Conservation (phyloP, 352 stramenopile species). For the Phytophthora hybrid region DNA sequence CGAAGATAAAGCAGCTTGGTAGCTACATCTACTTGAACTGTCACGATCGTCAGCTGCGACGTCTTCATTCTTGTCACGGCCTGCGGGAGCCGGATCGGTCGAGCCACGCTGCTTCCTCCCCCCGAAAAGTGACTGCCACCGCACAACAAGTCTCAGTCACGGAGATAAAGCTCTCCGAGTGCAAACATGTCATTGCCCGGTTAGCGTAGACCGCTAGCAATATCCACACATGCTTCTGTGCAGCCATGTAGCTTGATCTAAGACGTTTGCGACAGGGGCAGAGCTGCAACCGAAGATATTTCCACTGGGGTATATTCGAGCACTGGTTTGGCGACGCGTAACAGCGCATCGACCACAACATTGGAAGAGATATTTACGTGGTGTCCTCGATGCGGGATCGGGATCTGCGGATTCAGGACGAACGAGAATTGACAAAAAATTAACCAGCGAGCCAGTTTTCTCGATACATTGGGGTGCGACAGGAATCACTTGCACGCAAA, state of each 20-base stretch:
- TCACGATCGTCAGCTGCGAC: background rate
- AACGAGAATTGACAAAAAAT: constrained; percentile 15
- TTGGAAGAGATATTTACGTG: constrained; percentile 13
- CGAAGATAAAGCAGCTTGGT: background rate
- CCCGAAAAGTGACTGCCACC: background rate
- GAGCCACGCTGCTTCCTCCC: background rate
- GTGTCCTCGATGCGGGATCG: too few species aligned
- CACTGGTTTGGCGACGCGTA: background rate
- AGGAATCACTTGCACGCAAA: constrained; percentile 13
- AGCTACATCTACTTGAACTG: background rate
- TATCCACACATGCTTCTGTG: too few species aligned
- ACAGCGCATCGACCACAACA: constrained; percentile 4
- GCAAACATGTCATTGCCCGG: background rate
- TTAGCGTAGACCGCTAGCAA: background rate
- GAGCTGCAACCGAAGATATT: too few species aligned
- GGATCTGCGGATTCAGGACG: too few species aligned
- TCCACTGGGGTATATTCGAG: too few species aligned
- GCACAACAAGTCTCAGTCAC: background rate
- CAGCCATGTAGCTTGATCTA: too few species aligned
- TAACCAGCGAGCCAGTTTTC: constrained; percentile 9
- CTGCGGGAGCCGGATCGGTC: background rate
- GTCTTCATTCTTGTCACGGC: background rate
- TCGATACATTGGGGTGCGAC: background rate
- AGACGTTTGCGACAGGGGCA: too few species aligned
- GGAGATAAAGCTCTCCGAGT: background rate